Evolutionary conservation across 768 basidiomycete genomes (phyloP).

Genomic region (Galerina sulciceps): DNA sequence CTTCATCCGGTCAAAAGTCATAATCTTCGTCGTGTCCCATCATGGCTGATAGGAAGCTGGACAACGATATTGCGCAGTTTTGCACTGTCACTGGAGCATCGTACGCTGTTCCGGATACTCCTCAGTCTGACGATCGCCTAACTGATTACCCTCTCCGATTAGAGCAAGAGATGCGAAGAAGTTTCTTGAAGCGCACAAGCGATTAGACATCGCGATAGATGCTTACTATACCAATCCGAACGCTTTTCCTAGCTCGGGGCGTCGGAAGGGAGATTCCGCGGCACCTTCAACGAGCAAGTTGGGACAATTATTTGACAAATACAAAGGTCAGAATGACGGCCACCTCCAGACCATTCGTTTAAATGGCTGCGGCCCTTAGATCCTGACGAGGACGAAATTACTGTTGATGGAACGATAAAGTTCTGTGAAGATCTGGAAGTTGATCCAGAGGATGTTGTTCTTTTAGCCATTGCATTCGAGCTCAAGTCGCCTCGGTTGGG

Average conservation of each 20-base stretch:
- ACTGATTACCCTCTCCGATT: conserved; percentile 30
- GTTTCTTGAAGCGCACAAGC: conserved; percentile 72
- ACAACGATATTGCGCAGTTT: conserved; percentile 61
- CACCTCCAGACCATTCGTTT: neutral
- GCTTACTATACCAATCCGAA: conserved; percentile 67
- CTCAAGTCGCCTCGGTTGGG: conserved; percentile 77
- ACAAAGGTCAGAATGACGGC: conserved; percentile 54
- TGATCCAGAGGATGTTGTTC: conserved; percentile 80
- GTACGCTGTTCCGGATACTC: conserved; percentile 46
- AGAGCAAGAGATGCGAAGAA: conserved; percentile 64
- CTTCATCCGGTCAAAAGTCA: neutral
- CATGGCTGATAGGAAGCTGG: conserved; percentile 49
- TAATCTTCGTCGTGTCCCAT: neutral
- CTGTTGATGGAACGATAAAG: conserved; percentile 79
- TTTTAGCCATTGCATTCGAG: conserved; percentile 82
- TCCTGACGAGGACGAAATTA: conserved; percentile 63
- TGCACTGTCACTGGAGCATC: conserved; percentile 69
- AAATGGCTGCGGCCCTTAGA: too few species aligned
- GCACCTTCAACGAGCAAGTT: conserved; percentile 59
- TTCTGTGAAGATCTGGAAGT: conserved; percentile 73
- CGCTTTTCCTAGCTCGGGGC: conserved; percentile 28
- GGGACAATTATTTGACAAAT: conserved; percentile 62
- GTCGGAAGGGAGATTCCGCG: conserved; percentile 27
- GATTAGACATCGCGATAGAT: conserved; percentile 74
- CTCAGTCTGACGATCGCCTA: conserved; percentile 19